phyloP scores from a whole-genome alignment of 2,329 filamentous ascomycete species.

The Ophiostoma sp. region DNA sequence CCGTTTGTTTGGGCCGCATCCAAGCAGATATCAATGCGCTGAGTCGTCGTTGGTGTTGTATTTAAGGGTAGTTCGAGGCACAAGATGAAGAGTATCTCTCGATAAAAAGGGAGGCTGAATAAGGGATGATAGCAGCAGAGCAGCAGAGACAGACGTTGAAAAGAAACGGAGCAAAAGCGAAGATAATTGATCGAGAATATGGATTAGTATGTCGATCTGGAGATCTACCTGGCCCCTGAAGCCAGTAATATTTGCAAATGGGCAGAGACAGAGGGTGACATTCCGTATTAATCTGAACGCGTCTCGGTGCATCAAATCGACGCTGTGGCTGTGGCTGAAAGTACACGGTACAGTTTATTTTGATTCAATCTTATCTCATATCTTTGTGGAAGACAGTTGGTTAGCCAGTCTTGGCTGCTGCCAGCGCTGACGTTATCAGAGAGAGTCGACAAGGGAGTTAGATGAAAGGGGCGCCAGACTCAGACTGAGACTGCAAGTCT shows the following conservation, averaged over 20 bases:
- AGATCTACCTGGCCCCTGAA: neutral
- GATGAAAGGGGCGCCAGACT: neutral
- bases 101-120: neutral
- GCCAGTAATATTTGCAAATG: neutral
- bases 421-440: too few relatives aligned
- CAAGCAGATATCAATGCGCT: neutral
- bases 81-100: neutral
- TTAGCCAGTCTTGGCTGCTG: neutral
- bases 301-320: neutral
- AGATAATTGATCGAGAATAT: neutral
- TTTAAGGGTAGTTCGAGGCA: neutral
- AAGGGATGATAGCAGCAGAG: neutral
- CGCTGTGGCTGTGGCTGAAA: neutral
- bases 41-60: neutral
- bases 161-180: neutral
- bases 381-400: neutral
- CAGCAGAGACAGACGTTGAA: slow-evolving; percentile 1
- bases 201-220: neutral
- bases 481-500: neutral
- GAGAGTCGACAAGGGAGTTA: neutral
- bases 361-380: slow-evolving; percentile 1
- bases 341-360: neutral
- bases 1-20: neutral
- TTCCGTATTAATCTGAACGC: neutral
- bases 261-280: neutral